Percentiles rank a stretch among this genome's conserved stretches.
Evolutionary conservation across 805 yeast species (phyloP).

Genomic region (Metschnikowia lochheadii): DNA sequence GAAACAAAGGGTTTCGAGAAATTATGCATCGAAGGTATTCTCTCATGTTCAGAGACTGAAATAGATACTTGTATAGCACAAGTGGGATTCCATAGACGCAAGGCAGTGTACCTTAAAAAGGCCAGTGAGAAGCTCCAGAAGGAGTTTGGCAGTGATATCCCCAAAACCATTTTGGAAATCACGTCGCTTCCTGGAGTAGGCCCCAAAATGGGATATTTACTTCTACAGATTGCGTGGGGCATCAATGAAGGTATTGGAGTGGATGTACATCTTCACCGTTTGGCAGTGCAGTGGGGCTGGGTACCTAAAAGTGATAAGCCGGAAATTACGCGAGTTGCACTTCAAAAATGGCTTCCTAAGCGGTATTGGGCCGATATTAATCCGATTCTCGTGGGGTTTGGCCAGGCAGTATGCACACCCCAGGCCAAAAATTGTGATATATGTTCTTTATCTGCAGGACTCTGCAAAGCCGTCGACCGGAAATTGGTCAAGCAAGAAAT

Average conservation of each 20-base stretch:
- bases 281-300: constrained; percentile 82
- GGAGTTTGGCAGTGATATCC: constrained; percentile 63
- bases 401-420: constrained; percentile 82
- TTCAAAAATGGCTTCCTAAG: constrained; percentile 71
- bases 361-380: constrained; percentile 81
- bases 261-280: constrained; percentile 83
- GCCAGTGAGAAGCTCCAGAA: constrained; percentile 52
- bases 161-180: constrained; percentile 62
- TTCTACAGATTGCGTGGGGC: constrained; percentile 80
- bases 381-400: constrained; percentile 87
- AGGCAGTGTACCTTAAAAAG: constrained; percentile 64
- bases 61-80: constrained; percentile 65
- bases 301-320: constrained; percentile 57
- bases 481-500: constrained; percentile 31
- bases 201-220: constrained; percentile 86
- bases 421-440: constrained; percentile 66
- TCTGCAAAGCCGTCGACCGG: constrained; percentile 58
- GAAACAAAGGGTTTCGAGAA: constrained; percentile 42
- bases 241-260: constrained; percentile 84
- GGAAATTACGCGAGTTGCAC: constrained; percentile 63
- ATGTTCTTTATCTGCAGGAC: constrained; percentile 52
- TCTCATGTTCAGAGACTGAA: constrained; percentile 46
- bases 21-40: constrained; percentile 51
- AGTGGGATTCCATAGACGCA: constrained; percentile 85
- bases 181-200: constrained; percentile 85